A percentile compares a stretch with the other conserved stretches of the same genome.
phyloP scores from a whole-genome alignment of 768 basidiomycete species.

The Postia placenta region DNA sequence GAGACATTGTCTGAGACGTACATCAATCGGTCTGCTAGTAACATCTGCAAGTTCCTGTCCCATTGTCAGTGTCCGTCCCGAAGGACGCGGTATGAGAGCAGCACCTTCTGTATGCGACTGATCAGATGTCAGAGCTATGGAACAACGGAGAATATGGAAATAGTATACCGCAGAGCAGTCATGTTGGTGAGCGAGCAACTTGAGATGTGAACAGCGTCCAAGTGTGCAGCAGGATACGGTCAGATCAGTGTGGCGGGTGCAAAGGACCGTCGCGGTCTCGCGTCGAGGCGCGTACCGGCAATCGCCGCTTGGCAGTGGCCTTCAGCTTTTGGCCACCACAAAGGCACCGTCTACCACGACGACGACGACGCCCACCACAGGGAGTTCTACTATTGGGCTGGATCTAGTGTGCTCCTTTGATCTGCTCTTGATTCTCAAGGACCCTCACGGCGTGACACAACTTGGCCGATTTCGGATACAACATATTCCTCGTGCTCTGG shows the following conservation, averaged over 20 bases:
- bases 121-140: slow-evolving; percentile 1
- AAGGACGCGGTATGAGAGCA: slow-evolving; percentile 1
- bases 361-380: too few species aligned
- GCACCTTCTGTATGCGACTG: slow-evolving; percentile 75
- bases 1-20: background rate
- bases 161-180: slow-evolving; percentile 34
- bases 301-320: too few species aligned
- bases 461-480: too few species aligned
- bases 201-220: background rate
- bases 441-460: too few species aligned
- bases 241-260: background rate
- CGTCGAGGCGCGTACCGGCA: background rate
- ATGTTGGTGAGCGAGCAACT: too few species aligned
- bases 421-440: too few species aligned
- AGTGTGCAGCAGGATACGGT: background rate
- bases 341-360: too few species aligned
- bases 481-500: too few species aligned
- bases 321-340: too few species aligned
- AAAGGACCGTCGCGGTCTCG: background rate
- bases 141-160: background rate
- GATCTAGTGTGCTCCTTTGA: too few species aligned
- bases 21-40: slow-evolving; percentile 48
- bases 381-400: too few species aligned
- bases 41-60: slow-evolving; percentile 64
- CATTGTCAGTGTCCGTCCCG: slow-evolving; percentile 8